Base-by-base conservation (phyloP, 2,329 filamentous ascomycete genomes). In the Ophiostoma quercus region DNA sequence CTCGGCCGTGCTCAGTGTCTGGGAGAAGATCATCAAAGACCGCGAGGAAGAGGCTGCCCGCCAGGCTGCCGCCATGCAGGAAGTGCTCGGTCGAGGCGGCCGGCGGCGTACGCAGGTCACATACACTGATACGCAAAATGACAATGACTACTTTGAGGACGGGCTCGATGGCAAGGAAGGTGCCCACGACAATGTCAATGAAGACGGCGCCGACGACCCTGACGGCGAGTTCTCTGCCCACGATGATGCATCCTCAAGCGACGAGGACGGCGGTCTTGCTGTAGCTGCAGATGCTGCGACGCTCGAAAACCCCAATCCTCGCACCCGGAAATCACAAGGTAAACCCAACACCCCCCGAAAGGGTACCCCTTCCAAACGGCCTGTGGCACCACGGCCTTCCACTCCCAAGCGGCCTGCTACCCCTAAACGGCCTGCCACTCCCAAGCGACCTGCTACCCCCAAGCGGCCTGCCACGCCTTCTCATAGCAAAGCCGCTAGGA, bases 21-120 rank as follows among this genome's bases (percentile, higher is more conserved):
- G 96, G 96, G 93, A 96, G 69, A 90, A 89, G 74, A 97, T 99
- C 71, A 82, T 99, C 47, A 88, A 89, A 68, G 87, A 96, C 76
- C 88, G 95, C 73, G 92, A 96, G 78, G 88, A 87, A 60, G 88
- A 90, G 69, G 94, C 93, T 2, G 85, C 87, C n/a, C 87, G 87
- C 70, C 88, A 93, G 75, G 88, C 88, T 8, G 88, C 88, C 43
- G 83, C 82, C 19, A 87, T 88, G 71, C 84, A 88, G 67, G 87
- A 96, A 77, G 87, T 87, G n/a, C 87, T 97, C 66, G 95, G 95
- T 12, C 88, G 95, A 71, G 95, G 95, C 54, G 92, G 92, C 73
- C 87, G 95, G 74, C 88, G 88, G 73, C 87, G 90, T 72, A 81
- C 82, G 74, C 34, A 43, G 65, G 11, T 66, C 65, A 43, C 43